These are phyloP conservation scores for Cutaneotrichosporon cavernicola DNA, from an alignment of 1,284 basidiomycete genomes.

Conservation along the genomic window DNA sequence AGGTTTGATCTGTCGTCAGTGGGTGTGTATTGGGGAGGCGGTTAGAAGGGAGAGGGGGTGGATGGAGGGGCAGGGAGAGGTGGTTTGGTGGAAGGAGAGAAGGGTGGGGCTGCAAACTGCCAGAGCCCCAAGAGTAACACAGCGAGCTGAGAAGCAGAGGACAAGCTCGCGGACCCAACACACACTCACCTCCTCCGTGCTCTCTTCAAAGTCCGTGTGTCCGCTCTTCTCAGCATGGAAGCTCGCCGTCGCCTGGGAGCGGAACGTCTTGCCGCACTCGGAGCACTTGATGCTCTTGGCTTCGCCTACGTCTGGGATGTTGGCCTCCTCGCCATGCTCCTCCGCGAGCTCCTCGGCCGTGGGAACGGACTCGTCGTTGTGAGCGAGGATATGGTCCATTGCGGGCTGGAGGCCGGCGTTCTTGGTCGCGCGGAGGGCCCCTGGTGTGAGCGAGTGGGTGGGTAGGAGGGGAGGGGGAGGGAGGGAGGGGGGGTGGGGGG, in stretches of 20 bases:
- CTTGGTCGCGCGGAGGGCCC: constrained; percentile 78
- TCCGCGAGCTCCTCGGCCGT: constrained; percentile 55
- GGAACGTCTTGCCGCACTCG: constrained; percentile 80
- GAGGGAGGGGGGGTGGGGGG: not conserved
- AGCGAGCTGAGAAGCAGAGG: not conserved
- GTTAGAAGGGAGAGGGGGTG: not conserved
- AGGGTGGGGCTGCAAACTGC: no score
- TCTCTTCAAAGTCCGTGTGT: constrained; percentile 92
- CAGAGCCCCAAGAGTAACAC: not conserved
- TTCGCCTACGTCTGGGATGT: constrained; percentile 19
- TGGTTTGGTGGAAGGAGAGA: not conserved
- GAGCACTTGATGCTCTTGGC: constrained; percentile 46
- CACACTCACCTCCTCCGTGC: constrained; percentile 75
- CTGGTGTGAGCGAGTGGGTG: constrained; percentile 52
- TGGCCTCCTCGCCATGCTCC: constrained; percentile 37
- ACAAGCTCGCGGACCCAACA: not conserved
- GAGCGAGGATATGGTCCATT: constrained; percentile 80
- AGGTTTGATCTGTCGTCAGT: constrained; percentile 57
- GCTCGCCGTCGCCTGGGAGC: constrained; percentile 81
- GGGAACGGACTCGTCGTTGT: constrained; percentile 72
- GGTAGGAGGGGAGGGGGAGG: not conserved
- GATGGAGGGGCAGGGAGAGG: not conserved
- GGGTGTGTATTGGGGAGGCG: not conserved
- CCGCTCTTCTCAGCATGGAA: constrained; percentile 95
- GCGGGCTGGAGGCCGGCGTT: constrained; percentile 77